Base-by-base conservation (phyloP, 2,329 filamentous ascomycete species). In the Helotiales sp. region DNA sequence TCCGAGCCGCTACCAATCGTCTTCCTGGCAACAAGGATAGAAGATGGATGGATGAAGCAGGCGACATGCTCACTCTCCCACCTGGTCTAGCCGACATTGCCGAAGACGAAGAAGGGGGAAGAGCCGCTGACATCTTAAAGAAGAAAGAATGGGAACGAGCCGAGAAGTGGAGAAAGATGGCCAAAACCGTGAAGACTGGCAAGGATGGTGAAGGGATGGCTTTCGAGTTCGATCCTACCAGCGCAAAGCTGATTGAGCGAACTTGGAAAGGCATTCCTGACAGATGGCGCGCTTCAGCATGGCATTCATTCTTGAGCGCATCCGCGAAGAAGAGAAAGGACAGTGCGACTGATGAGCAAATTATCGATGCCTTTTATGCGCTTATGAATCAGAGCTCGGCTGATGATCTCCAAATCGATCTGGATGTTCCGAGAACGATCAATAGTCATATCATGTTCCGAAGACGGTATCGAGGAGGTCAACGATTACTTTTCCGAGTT, bases 261-360 rank as follows among this genome's bases (percentile, higher is more conserved):
- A 96, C 93, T 1, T 99, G 96, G 96, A 99, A 99, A 78, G 96
- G 96, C 32, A 97, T 99, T 70, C 96, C 96, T 0, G 96, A 99
- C 79, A 89, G 93, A 70, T 99, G 96, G 96, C 91, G 96, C 61
- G 88, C 91, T 34, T 91, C 93, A 1, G 96, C 95, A 1, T 99
- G 96, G 96, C 95, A 95, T 81, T 93, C 93, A 3, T 99, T 99
- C 77, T 85, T 99, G 30, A 86, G 89, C 6, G 83, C 91, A 8
- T 95, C 92, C 70, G 93, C 93, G 37, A 89, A 86, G 75, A 87
- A 85, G 69, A 84, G 87, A 69, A 80, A 84, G 60, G 84, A 87
- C 66, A 87, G 86, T 60, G 86, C 87, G 3, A 83, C 87, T 0
- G 92, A 96, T 64, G 87, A 90, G 47, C 85, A 92, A 64, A 85